Percentiles rank a stretch among this genome's conserved stretches.
phyloP scores from a whole-genome alignment of 352 stramenopile species.

The Globisporangium rhizosaccharum region DNA sequence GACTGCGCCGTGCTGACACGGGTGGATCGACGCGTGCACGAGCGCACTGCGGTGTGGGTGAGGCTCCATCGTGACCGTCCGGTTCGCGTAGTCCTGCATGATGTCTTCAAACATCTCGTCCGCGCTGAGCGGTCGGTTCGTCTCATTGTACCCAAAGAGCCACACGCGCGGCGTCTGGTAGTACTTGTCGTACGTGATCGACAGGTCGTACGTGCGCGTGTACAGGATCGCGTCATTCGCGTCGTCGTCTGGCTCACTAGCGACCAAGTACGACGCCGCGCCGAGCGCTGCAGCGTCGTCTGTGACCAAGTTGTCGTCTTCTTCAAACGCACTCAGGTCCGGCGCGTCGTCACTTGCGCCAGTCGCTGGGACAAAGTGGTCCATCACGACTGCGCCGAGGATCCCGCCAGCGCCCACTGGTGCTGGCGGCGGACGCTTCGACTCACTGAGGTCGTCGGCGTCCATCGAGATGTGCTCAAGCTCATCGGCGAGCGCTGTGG shows the following conservation, averaged over 20 bases:
- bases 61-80: constrained; percentile 98
- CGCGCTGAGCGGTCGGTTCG: constrained; percentile 78
- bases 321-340: constrained; percentile 67
- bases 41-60: constrained; percentile 91
- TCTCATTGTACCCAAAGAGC: constrained; percentile 96
- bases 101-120: constrained; percentile 98
- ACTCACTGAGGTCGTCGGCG: constrained; percentile 9
- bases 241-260: constrained; percentile 75
- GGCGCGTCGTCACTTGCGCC: constrained; percentile 15
- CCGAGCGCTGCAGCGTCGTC: constrained; percentile 56
- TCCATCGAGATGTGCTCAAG: constrained; percentile 60
- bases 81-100: constrained; percentile 98
- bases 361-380: constrained; percentile 40
- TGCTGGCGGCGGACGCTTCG: background rate
- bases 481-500: constrained; percentile 37
- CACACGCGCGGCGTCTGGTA: constrained; percentile 99
- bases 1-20: constrained; percentile 96
- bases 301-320: constrained; percentile 66
- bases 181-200: constrained; percentile 99
- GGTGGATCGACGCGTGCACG: constrained; percentile 95
- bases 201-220: constrained; percentile 97
- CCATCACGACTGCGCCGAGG: constrained; percentile 62
- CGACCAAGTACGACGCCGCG: constrained; percentile 40
- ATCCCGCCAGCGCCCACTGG: constrained; percentile 24
- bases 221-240: constrained; percentile 88